Conservation (phyloP, 1,284 basidiomycete species). For the Ustilago loliicola region DNA sequence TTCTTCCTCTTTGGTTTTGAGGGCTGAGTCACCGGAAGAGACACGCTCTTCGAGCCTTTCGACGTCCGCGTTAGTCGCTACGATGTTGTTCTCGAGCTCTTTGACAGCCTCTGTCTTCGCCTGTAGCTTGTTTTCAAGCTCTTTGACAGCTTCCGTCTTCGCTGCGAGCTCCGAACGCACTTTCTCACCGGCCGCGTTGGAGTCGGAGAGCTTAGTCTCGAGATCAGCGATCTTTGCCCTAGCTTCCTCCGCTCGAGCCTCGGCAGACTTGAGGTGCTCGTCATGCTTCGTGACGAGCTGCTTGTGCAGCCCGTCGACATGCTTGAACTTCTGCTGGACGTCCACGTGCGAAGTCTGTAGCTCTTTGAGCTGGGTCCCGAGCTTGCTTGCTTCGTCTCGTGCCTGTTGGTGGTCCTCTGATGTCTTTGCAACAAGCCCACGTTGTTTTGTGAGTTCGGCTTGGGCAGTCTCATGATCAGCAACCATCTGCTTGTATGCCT, state of each 20-base stretch:
- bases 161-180: conserved; percentile 18
- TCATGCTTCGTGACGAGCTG: conserved; percentile 19
- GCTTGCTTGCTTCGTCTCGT: conserved; percentile 19
- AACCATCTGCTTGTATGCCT: conserved; percentile 29
- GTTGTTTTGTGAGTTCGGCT: conserved; percentile 34
- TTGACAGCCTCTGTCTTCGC: conserved; percentile 13
- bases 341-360: conserved; percentile 22
- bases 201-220: conserved; percentile 21
- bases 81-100: conserved; percentile 38
- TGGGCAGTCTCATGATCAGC: conserved; percentile 24
- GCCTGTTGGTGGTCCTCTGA: conserved; percentile 26
- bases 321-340: conserved; percentile 24
- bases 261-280: conserved; percentile 18
- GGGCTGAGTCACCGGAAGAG: conserved; percentile 22
- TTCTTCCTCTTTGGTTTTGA: conserved; percentile 30
- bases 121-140: conserved; percentile 30
- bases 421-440: conserved; percentile 13
- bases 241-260: conserved; percentile 18
- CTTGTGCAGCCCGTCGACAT: conserved; percentile 19
- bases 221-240: conserved; percentile 19
- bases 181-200: conserved; percentile 13
- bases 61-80: conserved; percentile 11
- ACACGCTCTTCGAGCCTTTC: conserved; percentile 26
- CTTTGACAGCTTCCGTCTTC: conserved; percentile 14
- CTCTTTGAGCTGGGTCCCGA: conserved; percentile 16